Evolutionary conservation across 2,329 filamentous ascomycete species (phyloP).

Genomic region (Neofusicoccum laricinum): DNA sequence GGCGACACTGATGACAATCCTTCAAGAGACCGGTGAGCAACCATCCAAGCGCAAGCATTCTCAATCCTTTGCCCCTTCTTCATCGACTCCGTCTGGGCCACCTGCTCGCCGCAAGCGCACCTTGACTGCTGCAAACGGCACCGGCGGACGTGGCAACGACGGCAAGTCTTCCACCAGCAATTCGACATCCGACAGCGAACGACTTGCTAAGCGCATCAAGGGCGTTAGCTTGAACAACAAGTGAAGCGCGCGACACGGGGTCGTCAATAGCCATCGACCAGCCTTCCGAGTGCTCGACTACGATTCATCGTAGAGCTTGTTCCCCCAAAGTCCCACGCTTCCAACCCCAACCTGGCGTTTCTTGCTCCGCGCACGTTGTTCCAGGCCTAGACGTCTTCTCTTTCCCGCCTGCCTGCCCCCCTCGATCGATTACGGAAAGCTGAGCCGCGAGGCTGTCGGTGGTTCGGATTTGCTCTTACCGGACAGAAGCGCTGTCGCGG

Average conservation of each 20-base stretch:
- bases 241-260: not conserved
- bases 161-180: slow-evolving; percentile 16
- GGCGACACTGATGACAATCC: slow-evolving; percentile 88
- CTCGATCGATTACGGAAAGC: too few relatives aligned
- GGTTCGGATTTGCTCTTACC: too few relatives aligned
- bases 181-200: slow-evolving; percentile 48
- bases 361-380: too few relatives aligned
- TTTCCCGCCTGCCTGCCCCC: too few relatives aligned
- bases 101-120: slow-evolving; percentile 23
- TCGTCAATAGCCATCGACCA: not conserved
- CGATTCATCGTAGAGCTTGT: not conserved
- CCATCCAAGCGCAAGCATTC: slow-evolving; percentile 65
- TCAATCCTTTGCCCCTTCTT: slow-evolving; percentile 17
- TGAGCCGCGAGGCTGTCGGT: too few relatives aligned
- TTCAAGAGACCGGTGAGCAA: slow-evolving; percentile 90
- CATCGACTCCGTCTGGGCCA: slow-evolving; percentile 13
- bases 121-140: not conserved
- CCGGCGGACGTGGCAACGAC: not conserved
- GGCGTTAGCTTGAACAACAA: slow-evolving; percentile 52
- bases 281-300: not conserved
- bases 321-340: not conserved
- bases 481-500: too few relatives aligned
- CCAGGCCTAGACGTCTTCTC: too few relatives aligned
- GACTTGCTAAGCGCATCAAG: slow-evolving; percentile 65
- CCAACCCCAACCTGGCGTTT: too few relatives aligned